Evolutionary conservation across 2,329 filamentous ascomycete species (phyloP), one percentile per base, ranked within the genome.

Genomic region (Stagonosporopsis cucurbitacearum): DNA sequence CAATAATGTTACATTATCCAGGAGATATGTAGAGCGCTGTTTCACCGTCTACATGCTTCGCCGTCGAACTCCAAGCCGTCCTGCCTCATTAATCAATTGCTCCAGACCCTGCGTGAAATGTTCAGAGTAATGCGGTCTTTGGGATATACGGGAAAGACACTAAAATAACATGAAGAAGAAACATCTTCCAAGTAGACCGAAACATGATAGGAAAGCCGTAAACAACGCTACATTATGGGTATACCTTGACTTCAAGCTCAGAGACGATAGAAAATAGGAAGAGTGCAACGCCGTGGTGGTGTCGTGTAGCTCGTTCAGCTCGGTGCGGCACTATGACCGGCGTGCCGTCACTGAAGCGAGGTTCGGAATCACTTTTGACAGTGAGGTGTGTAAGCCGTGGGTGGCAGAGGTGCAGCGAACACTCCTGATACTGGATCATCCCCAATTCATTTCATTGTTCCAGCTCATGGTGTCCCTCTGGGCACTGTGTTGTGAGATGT

Each of bases 281-380:
- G 43, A 57, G 57, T 56, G 58, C 49, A 58, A 60, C 62, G 66
- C 71, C 72, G 72, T 74, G 56, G 65, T 65, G 72, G 72, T 69
- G 72, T 66, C 65, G 60, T 69, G 70, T 69, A 68, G 69, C 72
- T 73, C 71, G 68, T 54, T 61, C 62, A 62, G 49, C 49, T 47
- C 32, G 47, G 53, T 48, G 9, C 47, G 46, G 53, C 46, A 36
- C 17, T 20, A 36, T 46, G 41, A 22, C 33, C 19, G 32, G n/a
- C 32, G 22, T 51, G 52, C 49, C 48, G 40, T 47, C 43, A 50
- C 54, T 59, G 59, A 60, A 35, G 50, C 68, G 72, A 73, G 72
- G 71, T 72, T 73, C 72, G 72, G 70, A 66, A 69, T 73, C 72
- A 74, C 72, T 73, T 74, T 72, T 64, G 13, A 67, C 70, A 73